These are phyloP conservation scores for Pythium rhizo-oryzae DNA, from an alignment of 352 stramenopile species.

Conservation along the genomic window DNA sequence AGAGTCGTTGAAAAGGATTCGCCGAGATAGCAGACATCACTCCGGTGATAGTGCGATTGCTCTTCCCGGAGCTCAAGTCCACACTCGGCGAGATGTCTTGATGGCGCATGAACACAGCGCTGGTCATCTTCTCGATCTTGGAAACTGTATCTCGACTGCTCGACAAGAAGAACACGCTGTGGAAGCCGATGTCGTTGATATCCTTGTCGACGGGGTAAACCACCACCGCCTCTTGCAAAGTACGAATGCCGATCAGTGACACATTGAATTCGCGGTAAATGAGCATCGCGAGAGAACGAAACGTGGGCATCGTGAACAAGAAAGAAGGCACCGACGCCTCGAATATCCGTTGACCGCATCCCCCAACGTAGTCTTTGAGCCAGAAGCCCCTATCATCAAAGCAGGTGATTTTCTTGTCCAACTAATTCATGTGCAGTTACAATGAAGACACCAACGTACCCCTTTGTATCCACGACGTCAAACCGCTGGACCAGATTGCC, in stretches of 20 bases:
- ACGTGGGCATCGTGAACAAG: conserved; percentile 52
- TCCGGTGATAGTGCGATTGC: conserved; percentile 40
- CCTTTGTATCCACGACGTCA: conserved; percentile 40
- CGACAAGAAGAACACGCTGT: conserved; percentile 67
- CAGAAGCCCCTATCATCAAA: conserved; percentile 44
- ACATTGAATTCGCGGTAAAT: conserved; percentile 70
- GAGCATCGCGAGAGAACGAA: conserved; percentile 49
- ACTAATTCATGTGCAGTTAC: too few species aligned
- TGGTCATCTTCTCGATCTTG: conserved; percentile 64
- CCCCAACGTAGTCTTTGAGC: conserved; percentile 63
- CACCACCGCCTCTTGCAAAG: conserved; percentile 48
- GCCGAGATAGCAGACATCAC: conserved; percentile 28
- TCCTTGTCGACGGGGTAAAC: conserved; percentile 58
- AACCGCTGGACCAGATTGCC: conserved; percentile 76
- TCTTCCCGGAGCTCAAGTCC: conserved; percentile 35
- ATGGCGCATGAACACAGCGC: conserved; percentile 46
- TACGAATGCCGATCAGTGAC: conserved; percentile 59
- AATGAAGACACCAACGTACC: conserved; percentile 33
- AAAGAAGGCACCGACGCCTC: conserved; percentile 58
- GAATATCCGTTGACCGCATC: conserved; percentile 60
- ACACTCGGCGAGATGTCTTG: conserved; percentile 51
- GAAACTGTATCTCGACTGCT: conserved; percentile 46
- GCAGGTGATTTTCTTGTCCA: too few species aligned
- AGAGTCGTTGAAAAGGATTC: conserved; percentile 36
- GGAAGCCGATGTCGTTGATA: conserved; percentile 46